Percentiles rank a stretch among this genome's conserved stretches.
Conservation (phyloP, 768 basidiomycete genomes). For the Macrolepiota fuliginosa region DNA sequence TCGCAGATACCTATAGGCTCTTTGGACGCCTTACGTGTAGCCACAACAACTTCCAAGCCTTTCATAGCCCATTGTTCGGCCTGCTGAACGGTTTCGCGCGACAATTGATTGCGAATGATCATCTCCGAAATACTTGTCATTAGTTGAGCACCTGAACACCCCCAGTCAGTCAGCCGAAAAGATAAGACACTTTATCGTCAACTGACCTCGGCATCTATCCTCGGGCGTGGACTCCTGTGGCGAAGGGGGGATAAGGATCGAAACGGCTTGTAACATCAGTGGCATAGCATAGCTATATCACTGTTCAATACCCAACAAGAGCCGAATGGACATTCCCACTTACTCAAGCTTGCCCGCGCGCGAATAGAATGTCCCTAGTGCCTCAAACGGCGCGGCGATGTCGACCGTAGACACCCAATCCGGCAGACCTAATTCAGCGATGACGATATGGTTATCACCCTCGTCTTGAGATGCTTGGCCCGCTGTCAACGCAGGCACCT, state of each 20-base stretch:
- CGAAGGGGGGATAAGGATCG: conserved; percentile 53
- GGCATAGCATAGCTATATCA: conserved; percentile 54
- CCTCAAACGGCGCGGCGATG: conserved; percentile 66
- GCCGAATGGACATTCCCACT: conserved; percentile 18
- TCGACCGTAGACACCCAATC: conserved; percentile 58
- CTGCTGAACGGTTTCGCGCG: conserved; percentile 32
- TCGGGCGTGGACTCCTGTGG: conserved; percentile 35
- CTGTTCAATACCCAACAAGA: conserved; percentile 2
- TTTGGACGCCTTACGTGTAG: conserved; percentile 23
- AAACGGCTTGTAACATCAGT: conserved; percentile 64
- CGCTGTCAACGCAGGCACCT: conserved; percentile 12
- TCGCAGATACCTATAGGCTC: conserved; percentile 41
- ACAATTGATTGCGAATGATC: conserved; percentile 31
- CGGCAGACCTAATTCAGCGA: conserved; percentile 56
- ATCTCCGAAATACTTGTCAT: conserved; percentile 45
- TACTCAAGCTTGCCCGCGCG: conserved; percentile 55
- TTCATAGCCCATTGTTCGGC: conserved; percentile 66
- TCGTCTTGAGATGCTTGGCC: neutral
- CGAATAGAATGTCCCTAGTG: conserved; percentile 61
- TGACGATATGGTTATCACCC: conserved; percentile 27
- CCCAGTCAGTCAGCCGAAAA: neutral
- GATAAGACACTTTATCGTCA: neutral
- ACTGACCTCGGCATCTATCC: conserved; percentile 58
- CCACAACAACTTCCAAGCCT: conserved; percentile 29
- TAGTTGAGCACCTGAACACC: conserved; percentile 37